phyloP scores from a whole-genome alignment of 768 basidiomycete genomes.

The Phylloporus rhodoxanthus region DNA sequence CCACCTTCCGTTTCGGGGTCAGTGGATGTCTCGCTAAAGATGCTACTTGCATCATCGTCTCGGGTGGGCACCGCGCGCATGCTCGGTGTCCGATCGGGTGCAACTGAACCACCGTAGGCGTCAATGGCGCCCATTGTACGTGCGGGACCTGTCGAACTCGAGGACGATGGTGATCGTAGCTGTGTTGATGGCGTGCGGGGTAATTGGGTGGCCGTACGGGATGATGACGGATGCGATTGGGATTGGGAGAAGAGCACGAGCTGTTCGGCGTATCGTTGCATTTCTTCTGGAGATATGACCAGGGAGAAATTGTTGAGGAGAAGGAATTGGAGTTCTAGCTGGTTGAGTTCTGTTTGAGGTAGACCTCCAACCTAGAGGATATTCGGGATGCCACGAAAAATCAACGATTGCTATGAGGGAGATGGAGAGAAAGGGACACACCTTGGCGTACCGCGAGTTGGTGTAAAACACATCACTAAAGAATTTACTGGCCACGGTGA shows the following conservation, averaged over 20 bases:
- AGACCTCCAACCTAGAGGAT: conserved; percentile 81
- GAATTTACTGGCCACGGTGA: conserved; percentile 99
- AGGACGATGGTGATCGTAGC: conserved; percentile 9
- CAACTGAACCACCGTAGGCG: conserved; percentile 41
- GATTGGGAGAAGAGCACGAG: conserved; percentile 65
- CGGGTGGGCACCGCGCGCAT: conserved; percentile 22
- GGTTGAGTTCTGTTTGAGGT: conserved; percentile 87
- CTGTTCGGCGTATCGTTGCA: conserved; percentile 93
- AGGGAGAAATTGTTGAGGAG: conserved; percentile 93
- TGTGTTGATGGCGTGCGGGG: conserved; percentile 17
- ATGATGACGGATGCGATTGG: conserved; percentile 34
- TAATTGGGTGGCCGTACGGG: conserved; percentile 19
- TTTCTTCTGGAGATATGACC: conserved; percentile 81
- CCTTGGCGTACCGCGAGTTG: conserved; percentile 97
- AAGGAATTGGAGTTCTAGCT: conserved; percentile 94
- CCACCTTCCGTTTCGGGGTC: conserved; percentile 51
- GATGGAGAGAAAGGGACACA: conserved; percentile 32
- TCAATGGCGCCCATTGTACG: conserved; percentile 53
- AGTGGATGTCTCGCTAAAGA: conserved; percentile 37
- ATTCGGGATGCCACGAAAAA: not conserved
- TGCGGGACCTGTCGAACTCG: conserved; percentile 31
- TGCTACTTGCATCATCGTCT: conserved; percentile 31
- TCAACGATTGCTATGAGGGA: not conserved
- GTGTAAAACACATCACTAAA: conserved; percentile 99
- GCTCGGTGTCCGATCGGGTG: conserved; percentile 27